Base-by-base conservation (phyloP, 768 basidiomycete genomes). In the Leucosporidium creatinivorum region DNA sequence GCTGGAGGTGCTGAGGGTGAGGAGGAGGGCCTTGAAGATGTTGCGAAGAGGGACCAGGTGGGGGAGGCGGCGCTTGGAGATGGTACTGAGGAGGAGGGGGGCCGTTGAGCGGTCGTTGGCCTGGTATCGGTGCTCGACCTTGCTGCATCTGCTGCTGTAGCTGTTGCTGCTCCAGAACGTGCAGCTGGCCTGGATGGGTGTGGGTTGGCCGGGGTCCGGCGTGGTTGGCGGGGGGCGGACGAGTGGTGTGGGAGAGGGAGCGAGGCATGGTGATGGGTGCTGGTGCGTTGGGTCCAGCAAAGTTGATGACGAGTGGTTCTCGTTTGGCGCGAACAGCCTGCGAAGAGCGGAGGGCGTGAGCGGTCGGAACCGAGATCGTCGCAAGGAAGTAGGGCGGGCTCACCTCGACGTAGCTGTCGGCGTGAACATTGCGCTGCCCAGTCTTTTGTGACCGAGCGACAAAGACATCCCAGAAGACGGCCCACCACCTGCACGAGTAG, bases 61-160 rank as follows among this genome's bases (percentile, higher is more conserved):
- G 60, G 31, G 26, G 31, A 36, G 55, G 55, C 4, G 55, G 21
- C 15, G 26, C 31, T 31, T 57, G 55, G 28, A 23, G 31, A 31
- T 57, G 55, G 18, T 57, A 31, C 28, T 90, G 77, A 89, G 86
- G 64, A 63, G 65, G 61, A 48, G 65, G 62, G 44, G 23, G 62
- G 39, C 9, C 36, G 12, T 31, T n/a, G 36, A 36, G 54, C 44
- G 77, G 85, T 83, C 26, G 79, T 75, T 33, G 21, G 10, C 58
- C 30, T 33, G 23, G 50, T 17, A 54, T 18, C 4, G 61, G 58
- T n/a, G 52, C 47, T 12, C 69, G 57, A 9, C 61, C 50, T 49
- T 66, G 61, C 58, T 67, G 66, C 63, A 71, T 65, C 66, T 71
- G 69, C 18, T 49, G 52, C 63, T 71, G 69, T 6, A 71, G 57